Conservation (phyloP, 768 basidiomycete genomes). For the Phanerochaete carnosa region DNA sequence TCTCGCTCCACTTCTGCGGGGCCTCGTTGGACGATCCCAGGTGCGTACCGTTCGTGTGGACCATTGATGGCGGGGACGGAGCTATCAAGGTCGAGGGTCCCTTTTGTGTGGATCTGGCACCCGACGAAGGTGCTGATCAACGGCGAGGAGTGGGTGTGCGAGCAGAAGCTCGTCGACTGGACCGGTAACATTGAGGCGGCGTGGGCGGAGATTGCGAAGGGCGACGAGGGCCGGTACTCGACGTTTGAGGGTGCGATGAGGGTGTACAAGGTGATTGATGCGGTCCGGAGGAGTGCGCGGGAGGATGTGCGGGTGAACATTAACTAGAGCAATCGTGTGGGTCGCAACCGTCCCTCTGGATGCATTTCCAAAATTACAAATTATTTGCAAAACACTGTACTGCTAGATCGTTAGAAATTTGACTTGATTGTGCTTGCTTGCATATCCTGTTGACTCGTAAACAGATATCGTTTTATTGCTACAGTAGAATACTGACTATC, state of each 20-base stretch:
- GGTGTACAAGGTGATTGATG: slow-evolving; percentile 19
- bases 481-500: too few species aligned
- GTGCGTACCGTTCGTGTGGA: slow-evolving; percentile 28
- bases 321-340: neutral
- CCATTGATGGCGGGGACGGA: slow-evolving; percentile 34
- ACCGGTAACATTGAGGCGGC: neutral
- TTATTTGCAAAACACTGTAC: too few species aligned
- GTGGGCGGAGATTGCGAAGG: slow-evolving; percentile 5
- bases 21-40: slow-evolving; percentile 22
- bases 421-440: too few species aligned
- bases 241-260: slow-evolving; percentile 29
- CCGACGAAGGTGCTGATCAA: slow-evolving; percentile 1
- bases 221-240: slow-evolving; percentile 19
- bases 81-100: slow-evolving; percentile 18
- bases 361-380: too few species aligned
- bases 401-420: too few species aligned
- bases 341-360: too few species aligned
- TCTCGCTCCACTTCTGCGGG: slow-evolving; percentile 23
- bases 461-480: too few species aligned
- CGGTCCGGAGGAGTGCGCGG: neutral
- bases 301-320: slow-evolving; percentile 4
- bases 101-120: neutral
- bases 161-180: neutral
- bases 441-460: too few species aligned
- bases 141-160: neutral